phyloP scores from a whole-genome alignment of 192 early-diverging fungal species.

The Entomortierella parvispora region DNA sequence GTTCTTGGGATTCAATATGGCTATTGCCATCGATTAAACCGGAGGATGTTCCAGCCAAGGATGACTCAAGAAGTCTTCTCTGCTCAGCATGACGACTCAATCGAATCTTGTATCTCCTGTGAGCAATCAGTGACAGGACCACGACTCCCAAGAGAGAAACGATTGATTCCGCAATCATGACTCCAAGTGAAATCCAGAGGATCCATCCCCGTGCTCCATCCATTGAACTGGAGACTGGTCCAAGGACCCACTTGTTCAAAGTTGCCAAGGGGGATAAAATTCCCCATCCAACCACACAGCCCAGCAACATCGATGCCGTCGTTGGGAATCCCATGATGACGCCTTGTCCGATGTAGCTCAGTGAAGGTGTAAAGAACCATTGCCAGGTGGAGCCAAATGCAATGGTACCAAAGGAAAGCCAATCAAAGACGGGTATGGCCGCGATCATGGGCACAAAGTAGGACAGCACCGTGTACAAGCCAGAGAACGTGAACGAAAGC shows the following conservation, averaged over 20 bases:
- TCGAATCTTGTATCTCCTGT: slow-evolving; percentile 31
- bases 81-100: slow-evolving; percentile 7
- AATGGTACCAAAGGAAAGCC: slow-evolving; percentile 57
- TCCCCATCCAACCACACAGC: slow-evolving; percentile 79
- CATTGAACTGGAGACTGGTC: slow-evolving; percentile 75
- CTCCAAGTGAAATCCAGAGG: slow-evolving; percentile 80
- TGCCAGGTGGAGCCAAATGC: slow-evolving; percentile 66
- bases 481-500: slow-evolving; percentile 69
- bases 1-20: slow-evolving; percentile 13
- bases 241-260: slow-evolving; percentile 76
- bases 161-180: slow-evolving; percentile 81
- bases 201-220: slow-evolving; percentile 80
- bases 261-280: slow-evolving; percentile 76
- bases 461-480: slow-evolving; percentile 69
- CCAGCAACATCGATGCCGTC: slow-evolving; percentile 74
- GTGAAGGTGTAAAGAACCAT: slow-evolving; percentile 77
- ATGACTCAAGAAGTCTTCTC: slow-evolving; percentile 1
- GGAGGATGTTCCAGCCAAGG: background rate
- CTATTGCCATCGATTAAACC: background rate
- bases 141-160: slow-evolving; percentile 68
- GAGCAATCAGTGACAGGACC: slow-evolving; percentile 50
- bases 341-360: slow-evolving; percentile 82
- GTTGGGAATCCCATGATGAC: slow-evolving; percentile 87
- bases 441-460: slow-evolving; percentile 69
- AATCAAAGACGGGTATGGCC: slow-evolving; percentile 68